Evolutionary conservation across 441 rosid species (phyloP).

Genomic region (Bocquillonia castaneifolia): DNA sequence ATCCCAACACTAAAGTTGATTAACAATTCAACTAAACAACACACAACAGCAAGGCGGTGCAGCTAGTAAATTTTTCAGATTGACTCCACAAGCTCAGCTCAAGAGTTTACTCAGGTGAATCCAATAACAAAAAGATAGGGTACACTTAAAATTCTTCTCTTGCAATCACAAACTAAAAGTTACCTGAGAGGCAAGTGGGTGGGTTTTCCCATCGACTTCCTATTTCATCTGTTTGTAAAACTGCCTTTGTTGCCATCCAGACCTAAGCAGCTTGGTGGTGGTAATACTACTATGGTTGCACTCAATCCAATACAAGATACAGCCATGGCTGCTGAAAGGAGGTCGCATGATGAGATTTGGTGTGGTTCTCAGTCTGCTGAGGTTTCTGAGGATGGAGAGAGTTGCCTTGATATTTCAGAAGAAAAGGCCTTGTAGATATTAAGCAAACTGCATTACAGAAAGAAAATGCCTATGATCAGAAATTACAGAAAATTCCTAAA

Average conservation of each 20-base stretch:
- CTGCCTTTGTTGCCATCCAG: conserved; percentile 67
- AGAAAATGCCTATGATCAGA: too few relatives aligned
- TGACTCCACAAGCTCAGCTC: too few relatives aligned
- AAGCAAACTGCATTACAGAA: conserved; percentile 22
- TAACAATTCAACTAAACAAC: too few relatives aligned
- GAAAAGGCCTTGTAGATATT: conserved; percentile 20
- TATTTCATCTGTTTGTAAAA: conserved; percentile 49
- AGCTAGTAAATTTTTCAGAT: too few relatives aligned
- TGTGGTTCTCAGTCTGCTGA: conserved; percentile 64
- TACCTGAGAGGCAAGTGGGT: conserved; percentile 76
- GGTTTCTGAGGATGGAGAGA: conserved; percentile 41
- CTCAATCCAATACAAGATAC: conserved; percentile 91
- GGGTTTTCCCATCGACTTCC: conserved; percentile 69
- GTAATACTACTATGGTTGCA: conserved; percentile 60
- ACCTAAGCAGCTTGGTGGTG: conserved; percentile 79
- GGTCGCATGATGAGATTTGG: conserved; percentile 79
- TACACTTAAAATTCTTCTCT: too few relatives aligned
- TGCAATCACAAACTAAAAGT: too few relatives aligned
- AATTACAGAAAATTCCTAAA: too few relatives aligned
- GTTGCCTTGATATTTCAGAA: conserved; percentile 25
- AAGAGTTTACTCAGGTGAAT: too few relatives aligned
- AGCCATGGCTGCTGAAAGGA: conserved; percentile 94
- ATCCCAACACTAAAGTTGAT: too few relatives aligned
- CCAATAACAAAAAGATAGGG: too few relatives aligned
- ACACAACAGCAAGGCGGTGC: too few relatives aligned